These are phyloP conservation scores for Vaccinium darrowii DNA, from an alignment of 148 eudicot species.

Conservation along the genomic window DNA sequence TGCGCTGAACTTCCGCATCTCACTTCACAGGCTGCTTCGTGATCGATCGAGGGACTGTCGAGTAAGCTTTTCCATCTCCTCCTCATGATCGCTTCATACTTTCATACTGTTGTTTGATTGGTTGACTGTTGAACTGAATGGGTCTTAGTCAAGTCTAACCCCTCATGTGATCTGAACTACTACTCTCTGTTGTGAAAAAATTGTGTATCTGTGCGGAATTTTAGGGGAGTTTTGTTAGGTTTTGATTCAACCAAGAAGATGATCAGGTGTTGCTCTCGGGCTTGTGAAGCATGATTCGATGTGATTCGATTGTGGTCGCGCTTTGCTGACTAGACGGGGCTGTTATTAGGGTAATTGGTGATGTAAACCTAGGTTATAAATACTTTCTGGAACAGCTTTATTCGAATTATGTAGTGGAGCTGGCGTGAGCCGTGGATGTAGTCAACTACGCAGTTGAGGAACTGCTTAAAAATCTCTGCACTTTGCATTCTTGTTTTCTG, in stretches of 20 bases:
- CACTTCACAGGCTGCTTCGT: neutral
- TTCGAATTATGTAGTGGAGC: too few species aligned
- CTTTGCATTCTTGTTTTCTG: too few species aligned
- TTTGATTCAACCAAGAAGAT: neutral
- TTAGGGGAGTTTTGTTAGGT: neutral
- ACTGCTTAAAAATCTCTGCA: too few species aligned
- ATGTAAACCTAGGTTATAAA: too few species aligned
- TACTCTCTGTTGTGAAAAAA: neutral
- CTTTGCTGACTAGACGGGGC: too few species aligned
- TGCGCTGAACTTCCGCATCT: neutral
- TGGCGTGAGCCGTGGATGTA: too few species aligned
- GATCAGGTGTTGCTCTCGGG: neutral
- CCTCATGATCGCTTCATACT: too few species aligned
- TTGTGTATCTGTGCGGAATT: neutral
- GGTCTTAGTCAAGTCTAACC: neutral
- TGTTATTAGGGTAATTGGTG: too few species aligned
- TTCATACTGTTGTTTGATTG: neutral
- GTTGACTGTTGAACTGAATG: neutral
- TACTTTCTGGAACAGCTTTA: too few species aligned
- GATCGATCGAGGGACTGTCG: neutral
- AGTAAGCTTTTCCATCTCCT: constrained; percentile 3
- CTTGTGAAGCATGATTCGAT: too few species aligned
- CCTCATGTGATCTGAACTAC: neutral
- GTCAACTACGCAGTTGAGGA: too few species aligned
- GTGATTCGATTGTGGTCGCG: too few species aligned